Base-by-base conservation (phyloP, 2,329 filamentous ascomycete species). In the Arthroderma sp. region DNA sequence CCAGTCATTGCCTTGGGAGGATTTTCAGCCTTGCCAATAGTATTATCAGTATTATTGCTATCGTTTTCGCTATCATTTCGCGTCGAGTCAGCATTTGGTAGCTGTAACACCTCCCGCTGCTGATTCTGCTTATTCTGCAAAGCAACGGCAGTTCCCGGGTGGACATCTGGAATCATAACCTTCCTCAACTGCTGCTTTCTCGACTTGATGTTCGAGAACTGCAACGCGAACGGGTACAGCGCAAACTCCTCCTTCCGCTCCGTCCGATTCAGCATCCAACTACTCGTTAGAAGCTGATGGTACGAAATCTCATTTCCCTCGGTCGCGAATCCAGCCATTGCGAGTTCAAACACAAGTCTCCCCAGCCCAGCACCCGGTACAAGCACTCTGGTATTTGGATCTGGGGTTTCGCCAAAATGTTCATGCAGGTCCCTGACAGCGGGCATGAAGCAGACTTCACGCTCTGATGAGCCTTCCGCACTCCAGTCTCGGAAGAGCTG, bases 401-500 rank as follows among this genome's bases (percentile, higher is more conserved):
- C 59, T 29, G 61, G 51, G 4, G 55, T 48, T 7, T 54, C 31
- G 4, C 60, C 51, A 49, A 72, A 70, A 40, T 73, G 65, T 6
- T 61, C 60, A 5, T 72, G 66, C 10, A 98, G 69, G 27, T 79
- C 80, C 11, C 63, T 58, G 47, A 93, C 65, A 5, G 96, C 74
- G 0, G 85, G 86, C 0, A 71, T 74, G 57, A 91, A 93, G 57
- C 83, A 86, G 3, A 78, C 77, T n/a, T 77, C 70, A 34, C 91
- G 72, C 67, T 98, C 93, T 0, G 62, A 59, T 2, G 67, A 69
- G 0, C 89, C 91, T 55, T 84, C 87, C 1, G 70, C 74, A 27
- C 85, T 86, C 91, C 93, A 98, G 62, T 98, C 91, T 10, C 91
- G 80, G 63, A 88, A 96, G 61, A 96, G 85, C 58, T 98, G 91